These are phyloP conservation scores for Tricholoma sp. DNA, from an alignment of 768 basidiomycete genomes.

Conservation along the genomic window DNA sequence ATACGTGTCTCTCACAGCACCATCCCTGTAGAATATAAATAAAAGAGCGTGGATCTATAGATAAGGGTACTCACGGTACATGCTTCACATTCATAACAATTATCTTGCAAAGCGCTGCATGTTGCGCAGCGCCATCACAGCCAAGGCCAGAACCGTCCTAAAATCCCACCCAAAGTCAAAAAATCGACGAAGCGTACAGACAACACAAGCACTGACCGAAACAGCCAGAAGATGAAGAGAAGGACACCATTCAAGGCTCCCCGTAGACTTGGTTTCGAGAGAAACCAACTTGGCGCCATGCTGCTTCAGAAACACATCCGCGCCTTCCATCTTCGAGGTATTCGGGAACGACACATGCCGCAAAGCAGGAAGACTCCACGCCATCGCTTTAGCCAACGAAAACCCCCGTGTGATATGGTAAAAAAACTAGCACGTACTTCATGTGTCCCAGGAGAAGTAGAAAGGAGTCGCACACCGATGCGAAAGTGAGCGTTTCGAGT, in stretches of 20 bases:
- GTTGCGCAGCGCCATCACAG: background rate
- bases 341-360: too few species aligned
- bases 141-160: background rate
- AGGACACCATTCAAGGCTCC: background rate
- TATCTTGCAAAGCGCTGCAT: background rate
- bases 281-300: conserved; percentile 4
- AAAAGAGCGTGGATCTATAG: too few species aligned
- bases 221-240: background rate
- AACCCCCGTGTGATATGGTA: too few species aligned
- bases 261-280: background rate
- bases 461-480: too few species aligned
- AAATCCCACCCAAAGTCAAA: background rate
- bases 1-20: background rate
- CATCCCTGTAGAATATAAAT: background rate
- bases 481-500: too few species aligned
- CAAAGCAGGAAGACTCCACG: too few species aligned
- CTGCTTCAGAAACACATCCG: background rate
- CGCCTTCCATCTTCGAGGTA: too few species aligned
- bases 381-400: too few species aligned
- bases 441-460: too few species aligned
- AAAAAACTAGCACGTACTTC: too few species aligned
- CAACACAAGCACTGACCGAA: background rate
- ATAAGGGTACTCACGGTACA: conserved; percentile 1
- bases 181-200: background rate
- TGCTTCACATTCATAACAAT: background rate